Conservation (phyloP, 805 yeast genomes). For the Yarrowia osloensis region DNA sequence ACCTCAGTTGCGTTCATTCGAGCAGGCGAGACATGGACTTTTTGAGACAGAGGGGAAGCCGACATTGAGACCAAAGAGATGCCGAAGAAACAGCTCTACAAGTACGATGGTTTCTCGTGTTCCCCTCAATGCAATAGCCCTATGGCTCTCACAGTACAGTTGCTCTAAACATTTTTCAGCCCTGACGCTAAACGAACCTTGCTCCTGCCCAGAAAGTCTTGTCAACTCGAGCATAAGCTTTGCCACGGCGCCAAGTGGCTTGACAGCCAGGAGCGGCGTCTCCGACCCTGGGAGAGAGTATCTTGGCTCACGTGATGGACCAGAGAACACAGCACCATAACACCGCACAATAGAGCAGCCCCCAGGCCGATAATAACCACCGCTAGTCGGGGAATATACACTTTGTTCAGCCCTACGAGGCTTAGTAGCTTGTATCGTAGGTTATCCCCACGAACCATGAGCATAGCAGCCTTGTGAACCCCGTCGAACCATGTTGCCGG, state of each 20-base stretch:
- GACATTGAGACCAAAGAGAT: no score
- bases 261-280: not conserved
- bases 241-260: not conserved
- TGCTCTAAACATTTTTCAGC: no score
- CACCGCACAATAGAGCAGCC: not conserved
- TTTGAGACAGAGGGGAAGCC: no score
- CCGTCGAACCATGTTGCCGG: not conserved
- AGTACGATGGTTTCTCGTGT: no score
- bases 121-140: no score
- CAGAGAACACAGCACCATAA: not conserved
- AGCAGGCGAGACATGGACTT: not conserved
- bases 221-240: not conserved
- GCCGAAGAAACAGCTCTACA: no score
- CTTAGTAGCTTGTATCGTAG: not conserved
- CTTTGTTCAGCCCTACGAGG: slow-evolving; percentile 14
- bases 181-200: not conserved
- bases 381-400: slow-evolving; percentile 3
- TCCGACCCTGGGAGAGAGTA: not conserved
- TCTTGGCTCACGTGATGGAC: not conserved
- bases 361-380: no score
- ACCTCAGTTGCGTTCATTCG: not conserved
- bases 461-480: not conserved
- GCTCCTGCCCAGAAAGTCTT: not conserved
- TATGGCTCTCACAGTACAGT: no score
- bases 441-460: not conserved